These are phyloP conservation scores for Apiotrichum montevideense DNA, from an alignment of 1,284 basidiomycete species.

Conservation along the genomic window DNA sequence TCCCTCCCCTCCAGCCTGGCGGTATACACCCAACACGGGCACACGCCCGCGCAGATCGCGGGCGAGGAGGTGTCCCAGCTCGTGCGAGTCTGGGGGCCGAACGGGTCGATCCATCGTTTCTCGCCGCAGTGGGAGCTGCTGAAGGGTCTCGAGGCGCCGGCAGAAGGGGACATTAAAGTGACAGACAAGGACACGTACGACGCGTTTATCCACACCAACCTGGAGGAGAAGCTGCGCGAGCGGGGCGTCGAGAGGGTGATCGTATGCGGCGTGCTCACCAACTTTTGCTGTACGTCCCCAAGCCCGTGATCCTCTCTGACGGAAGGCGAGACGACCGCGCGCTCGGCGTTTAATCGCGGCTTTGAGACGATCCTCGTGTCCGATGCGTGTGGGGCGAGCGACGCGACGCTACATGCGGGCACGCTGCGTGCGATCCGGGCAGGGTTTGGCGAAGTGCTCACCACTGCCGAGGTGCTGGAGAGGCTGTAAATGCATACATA, in stretches of 20 bases:
- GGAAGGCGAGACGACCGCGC: conserved; percentile 7
- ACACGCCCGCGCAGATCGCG: neutral
- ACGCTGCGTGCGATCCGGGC: neutral
- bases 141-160: neutral
- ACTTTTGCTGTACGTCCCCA: conserved; percentile 6
- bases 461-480: neutral
- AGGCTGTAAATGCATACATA: neutral
- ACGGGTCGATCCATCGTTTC: neutral
- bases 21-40: conserved; percentile 8
- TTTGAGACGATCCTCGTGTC: conserved; percentile 3
- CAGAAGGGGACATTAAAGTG: neutral
- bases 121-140: conserved; percentile 1
- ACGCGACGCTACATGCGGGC: neutral
- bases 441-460: conserved; percentile 5
- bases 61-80: neutral
- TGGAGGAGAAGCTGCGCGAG: conserved; percentile 2
- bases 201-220: conserved; percentile 2
- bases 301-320: too few species aligned
- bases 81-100: conserved; percentile 1
- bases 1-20: neutral
- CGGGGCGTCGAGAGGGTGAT: neutral
- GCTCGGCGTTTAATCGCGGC: conserved; percentile 6
- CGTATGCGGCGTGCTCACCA: conserved; percentile 3
- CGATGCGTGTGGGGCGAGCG: conserved; percentile 4
- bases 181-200: conserved; percentile 11